Conservation (phyloP, 1,139 yeast species). For the Geotrichum klebahnii region DNA sequence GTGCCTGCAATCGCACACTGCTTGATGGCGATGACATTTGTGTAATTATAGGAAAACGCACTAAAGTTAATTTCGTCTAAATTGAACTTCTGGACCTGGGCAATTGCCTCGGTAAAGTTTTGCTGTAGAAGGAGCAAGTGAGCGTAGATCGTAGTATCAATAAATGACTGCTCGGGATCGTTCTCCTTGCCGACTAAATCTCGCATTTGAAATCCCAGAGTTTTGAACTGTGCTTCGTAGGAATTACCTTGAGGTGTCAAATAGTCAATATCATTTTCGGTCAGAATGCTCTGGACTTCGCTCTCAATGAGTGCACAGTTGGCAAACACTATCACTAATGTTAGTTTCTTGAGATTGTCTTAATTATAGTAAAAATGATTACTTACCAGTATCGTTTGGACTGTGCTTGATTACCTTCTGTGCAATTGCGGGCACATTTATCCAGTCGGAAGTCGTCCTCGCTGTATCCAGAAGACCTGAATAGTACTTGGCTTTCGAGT, state of each 20-base stretch:
- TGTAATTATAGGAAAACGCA: conserved; percentile 23
- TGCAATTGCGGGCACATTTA: conserved; percentile 28
- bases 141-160: conserved; percentile 26
- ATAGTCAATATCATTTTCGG: conserved; percentile 11
- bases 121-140: conserved; percentile 27
- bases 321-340: conserved; percentile 21
- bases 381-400: conserved; percentile 21
- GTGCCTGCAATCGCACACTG: conserved; percentile 31
- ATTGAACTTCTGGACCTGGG: conserved; percentile 14
- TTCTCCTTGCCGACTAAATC: too few species aligned
- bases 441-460: conserved; percentile 26
- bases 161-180: conserved; percentile 23
- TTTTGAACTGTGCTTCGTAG: conserved; percentile 7
- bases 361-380: too few species aligned
- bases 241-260: conserved; percentile 13
- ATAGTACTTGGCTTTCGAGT: conserved; percentile 19
- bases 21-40: conserved; percentile 27
- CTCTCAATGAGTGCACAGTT: conserved; percentile 18
- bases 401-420: conserved; percentile 27
- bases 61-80: neutral
- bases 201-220: conserved; percentile 5
- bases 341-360: neutral
- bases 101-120: conserved; percentile 23
- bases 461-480: conserved; percentile 28
- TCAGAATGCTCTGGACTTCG: conserved; percentile 3